These are phyloP conservation scores for Phytophthora niederhauseri DNA, from an alignment of 352 stramenopile genomes.

Conservation along the genomic window DNA sequence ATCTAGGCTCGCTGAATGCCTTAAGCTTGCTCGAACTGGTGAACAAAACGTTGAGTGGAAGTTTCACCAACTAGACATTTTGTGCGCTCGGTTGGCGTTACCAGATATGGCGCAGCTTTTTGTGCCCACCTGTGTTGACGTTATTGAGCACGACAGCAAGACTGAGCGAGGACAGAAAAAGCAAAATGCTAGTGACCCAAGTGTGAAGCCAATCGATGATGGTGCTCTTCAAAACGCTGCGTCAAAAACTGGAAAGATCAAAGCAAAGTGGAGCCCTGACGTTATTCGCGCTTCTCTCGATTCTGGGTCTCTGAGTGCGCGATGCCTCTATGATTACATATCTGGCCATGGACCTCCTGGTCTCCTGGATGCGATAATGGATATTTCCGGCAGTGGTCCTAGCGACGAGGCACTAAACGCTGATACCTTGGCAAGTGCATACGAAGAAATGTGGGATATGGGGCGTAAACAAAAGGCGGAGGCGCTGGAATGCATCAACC, in stretches of 20 bases:
- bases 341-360: slow-evolving; percentile 57
- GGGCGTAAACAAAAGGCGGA: slow-evolving; percentile 62
- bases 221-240: slow-evolving; percentile 61
- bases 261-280: slow-evolving; percentile 64
- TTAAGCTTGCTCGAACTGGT: slow-evolving; percentile 38
- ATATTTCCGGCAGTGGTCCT: slow-evolving; percentile 28
- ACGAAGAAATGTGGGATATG: slow-evolving; percentile 77
- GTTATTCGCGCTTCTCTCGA: slow-evolving; percentile 65
- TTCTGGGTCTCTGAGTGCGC: slow-evolving; percentile 62
- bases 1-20: slow-evolving; percentile 60
- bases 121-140: slow-evolving; percentile 67
- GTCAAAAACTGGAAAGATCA: slow-evolving; percentile 66
- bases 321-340: slow-evolving; percentile 76
- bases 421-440: slow-evolving; percentile 63
- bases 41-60: slow-evolving; percentile 52
- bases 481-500: slow-evolving; percentile 74
- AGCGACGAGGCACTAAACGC: slow-evolving; percentile 51
- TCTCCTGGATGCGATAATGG: slow-evolving; percentile 53
- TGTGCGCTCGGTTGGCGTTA: slow-evolving; percentile 76
- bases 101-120: slow-evolving; percentile 82
- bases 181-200: slow-evolving; percentile 31
- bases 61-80: slow-evolving; percentile 79
- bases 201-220: slow-evolving; percentile 65
- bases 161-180: slow-evolving; percentile 33
- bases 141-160: slow-evolving; percentile 54